phyloP scores from a whole-genome alignment of 1,284 basidiomycete genomes.

The Rhizoctonia solani region DNA sequence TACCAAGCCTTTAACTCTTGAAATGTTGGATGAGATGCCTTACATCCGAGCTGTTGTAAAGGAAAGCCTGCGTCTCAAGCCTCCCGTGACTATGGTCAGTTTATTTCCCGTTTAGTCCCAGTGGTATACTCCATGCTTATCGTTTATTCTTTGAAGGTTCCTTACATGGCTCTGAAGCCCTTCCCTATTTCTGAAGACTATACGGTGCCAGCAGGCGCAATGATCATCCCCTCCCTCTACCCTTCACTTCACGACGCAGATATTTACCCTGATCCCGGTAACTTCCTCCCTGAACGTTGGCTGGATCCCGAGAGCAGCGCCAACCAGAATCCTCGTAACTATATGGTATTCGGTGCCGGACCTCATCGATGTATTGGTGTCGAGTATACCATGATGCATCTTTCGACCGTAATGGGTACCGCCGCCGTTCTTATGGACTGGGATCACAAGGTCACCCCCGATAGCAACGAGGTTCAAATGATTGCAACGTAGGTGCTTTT shows the following conservation, averaged over 20 bases:
- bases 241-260: constrained; percentile 89
- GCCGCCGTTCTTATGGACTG: constrained; percentile 84
- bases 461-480: constrained; percentile 83
- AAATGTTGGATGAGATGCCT: constrained; percentile 90
- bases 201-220: constrained; percentile 87
- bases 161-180: constrained; percentile 86
- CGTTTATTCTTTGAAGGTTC: constrained; percentile 60
- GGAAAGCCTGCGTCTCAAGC: constrained; percentile 88
- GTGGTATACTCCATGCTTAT: neutral
- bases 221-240: constrained; percentile 98
- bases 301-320: constrained; percentile 80
- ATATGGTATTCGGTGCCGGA: constrained; percentile 93
- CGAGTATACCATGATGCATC: constrained; percentile 93
- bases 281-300: constrained; percentile 90
- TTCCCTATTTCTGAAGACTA: constrained; percentile 93
- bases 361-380: constrained; percentile 93
- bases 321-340: constrained; percentile 90
- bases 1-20: constrained; percentile 82
- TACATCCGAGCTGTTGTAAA: constrained; percentile 92
- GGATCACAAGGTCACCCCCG: constrained; percentile 82
- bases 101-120: neutral
- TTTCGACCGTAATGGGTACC: constrained; percentile 83
- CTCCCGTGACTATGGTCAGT: constrained; percentile 88
- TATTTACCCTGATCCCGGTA: constrained; percentile 87
- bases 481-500: constrained; percentile 67